These are phyloP conservation scores for Ganoderma multipileum DNA, from an alignment of 1,284 basidiomycete species.

Conservation along the genomic window DNA sequence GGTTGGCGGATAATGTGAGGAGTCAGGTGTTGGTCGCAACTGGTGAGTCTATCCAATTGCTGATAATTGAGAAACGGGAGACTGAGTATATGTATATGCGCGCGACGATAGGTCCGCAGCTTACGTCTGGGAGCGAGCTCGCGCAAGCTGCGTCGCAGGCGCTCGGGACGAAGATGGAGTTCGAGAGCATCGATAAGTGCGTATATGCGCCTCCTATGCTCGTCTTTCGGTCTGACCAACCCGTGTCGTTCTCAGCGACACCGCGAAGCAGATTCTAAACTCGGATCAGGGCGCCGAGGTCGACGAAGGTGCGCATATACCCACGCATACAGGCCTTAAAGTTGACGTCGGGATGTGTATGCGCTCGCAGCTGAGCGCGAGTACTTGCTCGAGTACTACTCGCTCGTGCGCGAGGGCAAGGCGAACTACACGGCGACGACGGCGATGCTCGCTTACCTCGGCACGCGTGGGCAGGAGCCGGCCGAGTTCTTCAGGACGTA, in stretches of 20 bases:
- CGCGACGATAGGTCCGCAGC: conserved; percentile 15
- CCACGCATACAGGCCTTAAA: not conserved
- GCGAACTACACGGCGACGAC: conserved; percentile 33
- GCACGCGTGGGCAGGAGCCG: conserved; percentile 29
- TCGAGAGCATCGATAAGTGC: conserved; percentile 30
- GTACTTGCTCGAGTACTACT: conserved; percentile 36
- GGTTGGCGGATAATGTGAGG: conserved; percentile 32
- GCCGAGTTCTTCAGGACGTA: conserved; percentile 37
- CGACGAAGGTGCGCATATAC: conserved; percentile 27
- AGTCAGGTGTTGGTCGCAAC: conserved; percentile 33
- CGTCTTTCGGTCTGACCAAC: not conserved
- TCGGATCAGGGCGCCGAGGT: conserved; percentile 32
- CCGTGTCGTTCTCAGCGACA: conserved; percentile 9
- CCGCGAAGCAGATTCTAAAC: conserved; percentile 30
- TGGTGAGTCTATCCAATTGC: conserved; percentile 13
- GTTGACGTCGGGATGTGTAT: not conserved
- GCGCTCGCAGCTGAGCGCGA: conserved; percentile 28
- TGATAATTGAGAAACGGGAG: not conserved
- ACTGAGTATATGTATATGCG: not conserved
- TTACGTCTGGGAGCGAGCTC: conserved; percentile 28
- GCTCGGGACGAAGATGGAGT: conserved; percentile 33
- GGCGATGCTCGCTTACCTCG: conserved; percentile 31
- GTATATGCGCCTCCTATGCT: not conserved
- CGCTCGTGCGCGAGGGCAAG: conserved; percentile 37
- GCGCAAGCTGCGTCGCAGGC: conserved; percentile 31